Base-by-base conservation (phyloP, 2,329 filamentous ascomycete species). In the Paraconiothyrium brasiliense region DNA sequence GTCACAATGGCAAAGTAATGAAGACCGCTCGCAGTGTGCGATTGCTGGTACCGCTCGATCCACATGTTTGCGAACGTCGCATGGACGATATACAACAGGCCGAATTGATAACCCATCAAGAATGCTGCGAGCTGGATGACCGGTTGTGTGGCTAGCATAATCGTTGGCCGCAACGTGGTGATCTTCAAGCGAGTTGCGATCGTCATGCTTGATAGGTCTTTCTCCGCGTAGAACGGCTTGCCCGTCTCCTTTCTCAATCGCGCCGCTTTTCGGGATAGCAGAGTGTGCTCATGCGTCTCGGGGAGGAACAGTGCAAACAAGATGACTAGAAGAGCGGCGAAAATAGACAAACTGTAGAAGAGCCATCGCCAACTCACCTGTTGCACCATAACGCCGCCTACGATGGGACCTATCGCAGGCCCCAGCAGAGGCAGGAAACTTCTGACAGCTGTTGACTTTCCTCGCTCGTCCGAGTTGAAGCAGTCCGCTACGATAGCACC, bases 101-200 rank as follows among this genome's bases (percentile, higher is more conserved):
- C 80, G 59, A 82, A 83, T 6, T 79, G 68, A 51, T 81, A 67
- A 0, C 79, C 78, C 63, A 79, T 75, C 66, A 80, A 79, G 3
- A 80, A 57, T 6, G 76, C 78, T 48, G 82, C 73, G 20, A 80
- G 62, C 54, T 84, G 80, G 16, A 84, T 79, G 47, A 85, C 83
- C 0, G 87, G 81, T 41, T 85, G 85, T 14, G 83, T 80, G 8
- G 88, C 74, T 22, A 86, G 78, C 51, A 88, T 79, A 62, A 83
- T 84, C 6, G 82, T 84, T 0, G 86, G 85, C 2, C 89, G 75
- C 32, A 80, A 64, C 57, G 85, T 76, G 20, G 78, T 74, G 10
- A 62, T 35, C 34, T 59, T 60, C 16, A 69, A 44, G 16, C 56
- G 52, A 2, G 54, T 37, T 3, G 43, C 46, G 4, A 68, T n/a